These are phyloP conservation scores for Starmerella floricola DNA, from an alignment of 805 yeast species.

Conservation along the genomic window DNA sequence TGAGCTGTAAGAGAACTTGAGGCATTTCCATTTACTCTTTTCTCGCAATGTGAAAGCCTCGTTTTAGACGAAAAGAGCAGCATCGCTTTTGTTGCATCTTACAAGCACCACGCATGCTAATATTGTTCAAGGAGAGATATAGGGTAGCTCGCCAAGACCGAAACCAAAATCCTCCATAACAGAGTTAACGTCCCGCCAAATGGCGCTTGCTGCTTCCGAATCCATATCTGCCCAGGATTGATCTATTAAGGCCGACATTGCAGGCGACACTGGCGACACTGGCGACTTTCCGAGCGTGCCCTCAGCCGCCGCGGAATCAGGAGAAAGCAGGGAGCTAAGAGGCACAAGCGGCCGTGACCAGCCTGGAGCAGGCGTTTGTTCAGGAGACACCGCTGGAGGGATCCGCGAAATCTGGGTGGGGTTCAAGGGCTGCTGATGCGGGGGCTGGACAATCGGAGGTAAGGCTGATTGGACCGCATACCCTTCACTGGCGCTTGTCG, in stretches of 20 bases:
- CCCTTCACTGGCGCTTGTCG: too few relatives aligned
- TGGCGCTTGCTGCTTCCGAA: conserved; percentile 18
- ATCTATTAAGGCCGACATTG: conserved; percentile 11
- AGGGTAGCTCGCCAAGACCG: conserved; percentile 22
- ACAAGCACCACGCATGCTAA: too few relatives aligned
- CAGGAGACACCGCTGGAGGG: not conserved
- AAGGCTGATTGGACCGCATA: too few relatives aligned
- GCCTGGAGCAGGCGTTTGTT: not conserved
- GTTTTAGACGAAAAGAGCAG: too few relatives aligned
- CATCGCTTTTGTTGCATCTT: too few relatives aligned
- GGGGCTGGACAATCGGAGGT: too few relatives aligned
- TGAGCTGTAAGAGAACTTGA: too few relatives aligned
- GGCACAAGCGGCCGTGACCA: conserved; percentile 1
- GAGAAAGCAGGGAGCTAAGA: conserved; percentile 11
- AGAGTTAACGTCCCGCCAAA: conserved; percentile 75
- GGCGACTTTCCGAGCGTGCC: not conserved
- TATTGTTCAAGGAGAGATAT: conserved; percentile 14
- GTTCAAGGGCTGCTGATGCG: too few relatives aligned
- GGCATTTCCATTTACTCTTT: too few relatives aligned
- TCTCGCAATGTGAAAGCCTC: too few relatives aligned
- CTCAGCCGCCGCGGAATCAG: conserved; percentile 8
- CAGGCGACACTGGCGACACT: conserved; percentile 14
- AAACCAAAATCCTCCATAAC: conserved; percentile 90
- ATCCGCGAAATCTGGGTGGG: not conserved
- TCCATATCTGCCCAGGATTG: conserved; percentile 13